Conservation (phyloP, 2,329 filamentous ascomycete species). For the Elsinoe ampelina region DNA sequence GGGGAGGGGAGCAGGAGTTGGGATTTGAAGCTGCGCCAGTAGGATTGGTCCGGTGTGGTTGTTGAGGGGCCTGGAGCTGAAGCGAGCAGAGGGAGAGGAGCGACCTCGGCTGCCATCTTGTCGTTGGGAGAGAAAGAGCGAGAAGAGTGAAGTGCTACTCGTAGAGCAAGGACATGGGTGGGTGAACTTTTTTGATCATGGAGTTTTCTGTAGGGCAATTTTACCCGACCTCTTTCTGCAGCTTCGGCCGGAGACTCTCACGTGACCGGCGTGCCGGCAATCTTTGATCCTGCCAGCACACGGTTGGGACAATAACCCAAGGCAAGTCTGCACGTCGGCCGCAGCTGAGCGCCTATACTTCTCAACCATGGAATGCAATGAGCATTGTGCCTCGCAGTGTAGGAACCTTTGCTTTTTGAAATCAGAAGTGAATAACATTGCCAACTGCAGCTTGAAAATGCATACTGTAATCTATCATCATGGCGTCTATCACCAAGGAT, state of each 20-base stretch:
- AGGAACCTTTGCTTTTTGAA: too few relatives aligned
- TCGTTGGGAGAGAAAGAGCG: neutral
- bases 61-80: constrained; percentile 73
- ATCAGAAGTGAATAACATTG: too few relatives aligned
- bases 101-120: constrained; percentile 76
- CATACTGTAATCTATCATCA: neutral
- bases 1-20: constrained; percentile 83
- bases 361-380: too few relatives aligned
- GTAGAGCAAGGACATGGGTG: neutral
- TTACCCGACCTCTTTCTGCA: neutral
- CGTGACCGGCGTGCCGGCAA: too few relatives aligned
- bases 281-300: too few relatives aligned
- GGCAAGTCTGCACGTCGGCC: neutral
- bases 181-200: constrained; percentile 4
- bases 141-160: neutral
- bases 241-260: too few relatives aligned
- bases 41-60: constrained; percentile 82
- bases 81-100: constrained; percentile 70
- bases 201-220: neutral
- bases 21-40: constrained; percentile 94
- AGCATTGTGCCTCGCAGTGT: too few relatives aligned
- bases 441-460: too few relatives aligned
- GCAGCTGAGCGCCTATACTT: neutral
- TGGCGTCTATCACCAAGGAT: neutral
- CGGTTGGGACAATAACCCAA: too few relatives aligned